Evolutionary conservation across 179 eudicot genomes (phyloP).

Genomic region (Heliamphora pulchella): DNA sequence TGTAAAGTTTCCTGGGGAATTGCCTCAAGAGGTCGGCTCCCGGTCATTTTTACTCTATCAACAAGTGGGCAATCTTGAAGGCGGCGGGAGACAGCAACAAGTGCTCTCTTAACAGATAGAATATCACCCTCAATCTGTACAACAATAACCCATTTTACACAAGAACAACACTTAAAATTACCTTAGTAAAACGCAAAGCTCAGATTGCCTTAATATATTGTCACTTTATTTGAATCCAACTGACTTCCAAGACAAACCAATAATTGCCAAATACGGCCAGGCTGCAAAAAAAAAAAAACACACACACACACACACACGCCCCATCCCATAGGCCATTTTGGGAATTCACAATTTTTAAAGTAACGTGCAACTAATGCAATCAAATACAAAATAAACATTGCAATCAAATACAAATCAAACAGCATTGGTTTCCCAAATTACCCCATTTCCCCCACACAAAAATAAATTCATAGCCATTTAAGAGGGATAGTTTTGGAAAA

Average conservation of each 20-base stretch:
- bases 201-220: neutral
- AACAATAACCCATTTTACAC: neutral
- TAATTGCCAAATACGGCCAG: too few relatives aligned
- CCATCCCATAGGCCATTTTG: too few relatives aligned
- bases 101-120: slow-evolving; percentile 58
- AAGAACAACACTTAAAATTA: slow-evolving; percentile 10
- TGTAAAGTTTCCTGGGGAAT: slow-evolving; percentile 27
- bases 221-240: neutral
- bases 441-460: too few relatives aligned
- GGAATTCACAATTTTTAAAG: too few relatives aligned
- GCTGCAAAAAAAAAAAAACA: too few relatives aligned
- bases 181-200: neutral
- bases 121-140: slow-evolving; percentile 68
- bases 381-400: too few relatives aligned
- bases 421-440: too few relatives aligned
- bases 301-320: too few relatives aligned
- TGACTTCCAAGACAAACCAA: neutral
- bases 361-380: too few relatives aligned
- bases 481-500: too few relatives aligned
- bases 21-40: slow-evolving; percentile 37
- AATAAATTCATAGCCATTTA: too few relatives aligned
- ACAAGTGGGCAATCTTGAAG: slow-evolving; percentile 47
- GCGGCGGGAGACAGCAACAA: slow-evolving; percentile 50
- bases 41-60: slow-evolving; percentile 31
- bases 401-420: too few relatives aligned